phyloP scores from a whole-genome alignment of 1,284 basidiomycete species.

The Malassezia japonica region DNA sequence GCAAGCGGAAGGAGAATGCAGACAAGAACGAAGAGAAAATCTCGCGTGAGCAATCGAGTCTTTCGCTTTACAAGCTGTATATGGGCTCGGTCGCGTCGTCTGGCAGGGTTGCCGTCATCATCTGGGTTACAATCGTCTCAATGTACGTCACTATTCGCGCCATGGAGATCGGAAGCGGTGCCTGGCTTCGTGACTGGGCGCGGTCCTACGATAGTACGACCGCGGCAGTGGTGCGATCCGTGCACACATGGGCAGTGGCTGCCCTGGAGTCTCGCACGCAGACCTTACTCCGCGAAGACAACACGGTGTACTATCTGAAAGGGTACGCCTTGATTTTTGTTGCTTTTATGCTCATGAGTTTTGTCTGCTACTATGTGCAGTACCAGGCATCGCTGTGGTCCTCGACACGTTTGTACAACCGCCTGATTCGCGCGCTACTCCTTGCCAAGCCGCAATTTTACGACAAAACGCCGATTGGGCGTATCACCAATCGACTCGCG shows the following conservation, averaged over 20 bases:
- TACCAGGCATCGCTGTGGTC: constrained; percentile 35
- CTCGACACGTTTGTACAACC: constrained; percentile 33
- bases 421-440: constrained; percentile 69
- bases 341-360: constrained; percentile 29
- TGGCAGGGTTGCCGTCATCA: constrained; percentile 18
- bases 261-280: no score
- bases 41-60: constrained; percentile 31
- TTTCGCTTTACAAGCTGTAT: constrained; percentile 39
- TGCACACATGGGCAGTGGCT: no score
- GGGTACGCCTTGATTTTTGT: constrained; percentile 32
- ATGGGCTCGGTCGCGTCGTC: constrained; percentile 26
- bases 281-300: constrained; percentile 8
- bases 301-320: constrained; percentile 37
- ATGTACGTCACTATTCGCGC: constrained; percentile 31
- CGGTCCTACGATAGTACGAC: constrained; percentile 30
- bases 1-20: constrained; percentile 14
- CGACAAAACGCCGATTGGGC: constrained; percentile 43
- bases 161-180: constrained; percentile 34
- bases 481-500: constrained; percentile 46
- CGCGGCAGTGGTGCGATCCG: no score
- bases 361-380: constrained; percentile 32
- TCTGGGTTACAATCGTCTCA: constrained; percentile 29
- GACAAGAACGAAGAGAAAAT: constrained; percentile 43
- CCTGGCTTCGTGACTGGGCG: constrained; percentile 44
- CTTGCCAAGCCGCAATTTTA: constrained; percentile 58